These are phyloP conservation scores for Carnegiea gigantea DNA, from an alignment of 179 eudicot genomes.

Conservation along the genomic window DNA sequence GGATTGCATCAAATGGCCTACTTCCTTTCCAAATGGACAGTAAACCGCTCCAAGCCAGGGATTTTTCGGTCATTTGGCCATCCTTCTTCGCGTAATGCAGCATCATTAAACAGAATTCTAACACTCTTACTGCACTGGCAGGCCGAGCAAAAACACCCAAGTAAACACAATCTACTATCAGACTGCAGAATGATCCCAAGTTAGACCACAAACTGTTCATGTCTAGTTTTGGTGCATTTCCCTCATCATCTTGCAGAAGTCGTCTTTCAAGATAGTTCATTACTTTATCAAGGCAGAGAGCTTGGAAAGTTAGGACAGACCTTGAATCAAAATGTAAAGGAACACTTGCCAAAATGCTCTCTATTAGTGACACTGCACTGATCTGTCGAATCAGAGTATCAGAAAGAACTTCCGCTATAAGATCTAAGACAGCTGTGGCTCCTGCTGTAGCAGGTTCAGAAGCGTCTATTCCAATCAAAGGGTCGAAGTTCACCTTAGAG, in stretches of 20 bases:
- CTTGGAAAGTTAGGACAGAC: constrained; percentile 82
- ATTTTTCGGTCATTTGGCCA: constrained; percentile 83
- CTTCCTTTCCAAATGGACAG: constrained; percentile 80
- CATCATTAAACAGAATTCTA: constrained; percentile 93
- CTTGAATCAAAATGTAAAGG: constrained; percentile 83
- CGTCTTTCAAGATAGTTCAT: constrained; percentile 98
- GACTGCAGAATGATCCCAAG: constrained; percentile 76
- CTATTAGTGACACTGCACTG: constrained; percentile 72
- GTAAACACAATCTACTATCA: constrained; percentile 93
- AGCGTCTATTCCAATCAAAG: constrained; percentile 78
- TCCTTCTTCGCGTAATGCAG: constrained; percentile 94
- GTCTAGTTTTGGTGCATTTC: constrained; percentile 77
- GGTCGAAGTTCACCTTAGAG: constrained; percentile 52
- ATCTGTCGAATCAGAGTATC: constrained; percentile 82
- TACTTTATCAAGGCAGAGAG: constrained; percentile 87
- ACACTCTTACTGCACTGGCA: constrained; percentile 62
- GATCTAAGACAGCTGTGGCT: constrained; percentile 92
- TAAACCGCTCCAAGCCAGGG: constrained; percentile 62
- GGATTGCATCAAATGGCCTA: constrained; percentile 86
- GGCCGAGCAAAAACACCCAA: constrained; percentile 96
- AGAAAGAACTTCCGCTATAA: constrained; percentile 88
- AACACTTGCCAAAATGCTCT: constrained; percentile 76
- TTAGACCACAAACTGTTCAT: constrained; percentile 84
- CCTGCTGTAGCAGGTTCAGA: constrained; percentile 94
- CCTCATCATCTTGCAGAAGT: constrained; percentile 91